phyloP scores from a whole-genome alignment of 768 basidiomycete species.

The Mycena pura region DNA sequence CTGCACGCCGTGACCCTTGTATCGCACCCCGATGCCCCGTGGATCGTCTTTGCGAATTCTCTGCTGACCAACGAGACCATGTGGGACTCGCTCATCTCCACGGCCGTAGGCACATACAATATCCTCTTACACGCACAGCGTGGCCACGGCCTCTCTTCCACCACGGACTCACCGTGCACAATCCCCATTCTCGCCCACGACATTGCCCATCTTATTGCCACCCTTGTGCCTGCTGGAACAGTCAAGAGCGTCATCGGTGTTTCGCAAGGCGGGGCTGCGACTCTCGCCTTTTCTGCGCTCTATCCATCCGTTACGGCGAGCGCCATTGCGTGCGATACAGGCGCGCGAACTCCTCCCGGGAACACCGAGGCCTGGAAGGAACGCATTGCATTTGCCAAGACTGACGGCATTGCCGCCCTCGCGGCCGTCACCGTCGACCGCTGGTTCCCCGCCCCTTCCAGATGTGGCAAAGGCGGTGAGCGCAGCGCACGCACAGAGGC shows the following conservation, averaged over 20 bases:
- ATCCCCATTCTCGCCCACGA: slow-evolving; percentile 55
- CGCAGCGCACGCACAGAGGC: slow-evolving; percentile 30
- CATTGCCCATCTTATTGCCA: slow-evolving; percentile 45
- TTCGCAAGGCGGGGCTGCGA: slow-evolving; percentile 59
- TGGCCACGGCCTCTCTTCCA: slow-evolving; percentile 55
- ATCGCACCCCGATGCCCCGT: slow-evolving; percentile 48
- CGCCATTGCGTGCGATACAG: slow-evolving; percentile 58
- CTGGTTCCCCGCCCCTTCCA: slow-evolving; percentile 55
- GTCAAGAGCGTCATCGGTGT: slow-evolving; percentile 58
- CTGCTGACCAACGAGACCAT: slow-evolving; percentile 54
- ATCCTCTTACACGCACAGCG: slow-evolving; percentile 58
- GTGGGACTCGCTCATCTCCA: slow-evolving; percentile 54
- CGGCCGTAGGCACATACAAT: slow-evolving; percentile 50
- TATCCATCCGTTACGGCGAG: slow-evolving; percentile 43
- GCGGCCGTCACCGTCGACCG: slow-evolving; percentile 50
- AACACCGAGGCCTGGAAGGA: slow-evolving; percentile 59
- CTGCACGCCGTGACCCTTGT: slow-evolving; percentile 52
- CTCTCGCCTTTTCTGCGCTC: slow-evolving; percentile 52
- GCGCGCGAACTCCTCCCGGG: slow-evolving; percentile 49
- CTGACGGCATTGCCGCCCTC: slow-evolving; percentile 49
- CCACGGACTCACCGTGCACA: slow-evolving; percentile 39
- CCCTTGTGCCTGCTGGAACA: slow-evolving; percentile 38
- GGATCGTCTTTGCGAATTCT: slow-evolving; percentile 59
- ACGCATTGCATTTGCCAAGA: slow-evolving; percentile 45
- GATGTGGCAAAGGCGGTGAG: slow-evolving; percentile 29